Evolutionary conservation across 2,329 filamentous ascomycete genomes (phyloP).

Genomic region (Aspergillus unguis): DNA sequence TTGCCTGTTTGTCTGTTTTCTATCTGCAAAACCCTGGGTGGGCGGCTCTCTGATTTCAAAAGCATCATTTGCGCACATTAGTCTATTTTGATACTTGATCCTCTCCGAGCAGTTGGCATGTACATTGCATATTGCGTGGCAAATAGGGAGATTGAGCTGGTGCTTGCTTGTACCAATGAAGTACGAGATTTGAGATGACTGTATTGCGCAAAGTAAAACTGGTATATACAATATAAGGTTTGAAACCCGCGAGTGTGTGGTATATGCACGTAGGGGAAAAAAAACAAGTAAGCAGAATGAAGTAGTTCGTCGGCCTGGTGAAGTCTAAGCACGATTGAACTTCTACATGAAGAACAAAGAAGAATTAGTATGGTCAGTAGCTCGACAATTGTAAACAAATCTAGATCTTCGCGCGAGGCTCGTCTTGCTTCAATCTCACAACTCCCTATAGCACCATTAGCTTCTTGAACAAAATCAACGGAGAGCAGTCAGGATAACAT

Average conservation of each 20-base stretch:
- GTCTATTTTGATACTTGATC: conserved; percentile 3
- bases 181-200: too few species aligned
- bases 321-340: too few species aligned
- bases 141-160: too few species aligned
- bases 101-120: too few species aligned
- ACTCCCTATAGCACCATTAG: conserved; percentile 38
- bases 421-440: conserved; percentile 46
- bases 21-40: conserved; percentile 19
- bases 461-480: background rate
- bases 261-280: background rate
- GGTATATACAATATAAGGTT: too few species aligned
- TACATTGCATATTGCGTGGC: too few species aligned
- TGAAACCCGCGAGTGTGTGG: background rate
- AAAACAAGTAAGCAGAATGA: background rate
- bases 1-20: conserved; percentile 4
- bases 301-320: too few species aligned
- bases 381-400: background rate
- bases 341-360: background rate
- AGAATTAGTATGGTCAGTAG: background rate
- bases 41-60: conserved; percentile 27
- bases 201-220: too few species aligned
- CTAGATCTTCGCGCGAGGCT: conserved; percentile 32
- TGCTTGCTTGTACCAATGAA: too few species aligned
- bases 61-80: conserved; percentile 11
- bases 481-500: conserved; percentile 20